phyloP scores from a whole-genome alignment of 495 filamentous ascomycete genomes.

The Talaromyces wortmannii region DNA sequence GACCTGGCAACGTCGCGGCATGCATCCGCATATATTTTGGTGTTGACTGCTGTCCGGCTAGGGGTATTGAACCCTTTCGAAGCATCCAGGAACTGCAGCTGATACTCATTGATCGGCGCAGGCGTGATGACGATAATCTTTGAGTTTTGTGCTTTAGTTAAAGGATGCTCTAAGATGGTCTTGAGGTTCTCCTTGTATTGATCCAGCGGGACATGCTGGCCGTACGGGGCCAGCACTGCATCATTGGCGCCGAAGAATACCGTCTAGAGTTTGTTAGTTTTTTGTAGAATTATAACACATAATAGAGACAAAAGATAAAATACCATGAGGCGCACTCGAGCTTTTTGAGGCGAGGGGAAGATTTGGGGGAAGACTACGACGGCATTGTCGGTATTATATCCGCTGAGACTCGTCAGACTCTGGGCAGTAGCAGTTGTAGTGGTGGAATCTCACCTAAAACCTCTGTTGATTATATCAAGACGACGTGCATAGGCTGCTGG shows the following conservation, averaged over 20 bases:
- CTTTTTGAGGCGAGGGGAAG: slow-evolving; percentile 48
- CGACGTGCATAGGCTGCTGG: slow-evolving; percentile 50
- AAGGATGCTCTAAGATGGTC: slow-evolving; percentile 61
- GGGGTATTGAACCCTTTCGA: slow-evolving; percentile 37
- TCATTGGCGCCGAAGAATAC: slow-evolving; percentile 89
- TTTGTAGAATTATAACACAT: neutral
- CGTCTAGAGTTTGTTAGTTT: slow-evolving; percentile 36
- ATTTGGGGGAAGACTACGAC: slow-evolving; percentile 50
- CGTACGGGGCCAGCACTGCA: slow-evolving; percentile 52
- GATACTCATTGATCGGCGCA: slow-evolving; percentile 75
- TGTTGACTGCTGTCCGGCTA: slow-evolving; percentile 53
- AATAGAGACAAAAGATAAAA: slow-evolving; percentile 5
- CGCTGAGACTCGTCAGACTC: slow-evolving; percentile 28
- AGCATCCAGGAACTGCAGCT: slow-evolving; percentile 45
- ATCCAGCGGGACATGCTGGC: slow-evolving; percentile 68
- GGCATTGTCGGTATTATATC: slow-evolving; percentile 63
- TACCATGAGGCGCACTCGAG: slow-evolving; percentile 63
- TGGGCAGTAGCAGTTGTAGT: neutral
- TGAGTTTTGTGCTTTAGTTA: slow-evolving; percentile 59
- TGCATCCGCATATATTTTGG: slow-evolving; percentile 66
- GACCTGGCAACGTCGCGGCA: slow-evolving; percentile 57
- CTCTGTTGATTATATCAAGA: slow-evolving; percentile 63
- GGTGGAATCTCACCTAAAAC: slow-evolving; percentile 44
- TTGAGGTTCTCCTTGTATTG: slow-evolving; percentile 66
- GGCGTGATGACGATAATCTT: slow-evolving; percentile 72